Conservation (phyloP, 2,329 filamentous ascomycete species). For the Stromatinia cepivora region DNA sequence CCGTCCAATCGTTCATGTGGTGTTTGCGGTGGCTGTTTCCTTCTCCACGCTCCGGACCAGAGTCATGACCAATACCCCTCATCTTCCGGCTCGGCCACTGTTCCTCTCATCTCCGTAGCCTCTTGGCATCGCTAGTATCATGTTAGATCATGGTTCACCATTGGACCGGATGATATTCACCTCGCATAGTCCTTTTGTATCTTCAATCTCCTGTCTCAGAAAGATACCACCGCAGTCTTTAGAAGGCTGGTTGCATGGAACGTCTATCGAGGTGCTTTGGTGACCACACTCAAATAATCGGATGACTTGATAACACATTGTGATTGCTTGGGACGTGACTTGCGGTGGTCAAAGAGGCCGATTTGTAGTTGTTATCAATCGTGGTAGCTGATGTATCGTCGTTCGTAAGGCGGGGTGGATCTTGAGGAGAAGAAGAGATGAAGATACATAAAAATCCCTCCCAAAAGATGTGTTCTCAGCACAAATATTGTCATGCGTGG, state of each 20-base stretch:
- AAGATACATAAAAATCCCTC: background rate
- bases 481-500: constrained; percentile 8
- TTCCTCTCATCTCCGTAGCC: constrained; percentile 24
- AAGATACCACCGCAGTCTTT: constrained; percentile 33
- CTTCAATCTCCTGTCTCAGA: constrained; percentile 34
- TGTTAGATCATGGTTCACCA: constrained; percentile 15
- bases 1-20: background rate
- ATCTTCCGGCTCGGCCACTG: constrained; percentile 26
- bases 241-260: constrained; percentile 31
- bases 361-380: background rate
- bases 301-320: constrained; percentile 39
- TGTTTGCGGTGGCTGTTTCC: background rate
- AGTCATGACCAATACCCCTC: constrained; percentile 33
- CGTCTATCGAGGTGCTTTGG: constrained; percentile 26
- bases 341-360: background rate
- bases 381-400: background rate
- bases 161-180: background rate
- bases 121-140: constrained; percentile 28
- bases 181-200: constrained; percentile 30
- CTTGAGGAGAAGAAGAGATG: background rate
- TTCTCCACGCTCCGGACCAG: background rate
- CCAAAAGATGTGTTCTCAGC: background rate
- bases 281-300: constrained; percentile 37
- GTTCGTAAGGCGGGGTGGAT: background rate
- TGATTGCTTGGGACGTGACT: constrained; percentile 5